Evolutionary conservation across 2,329 filamentous ascomycete species (phyloP).

Genomic region (Venturia aucupariae): DNA sequence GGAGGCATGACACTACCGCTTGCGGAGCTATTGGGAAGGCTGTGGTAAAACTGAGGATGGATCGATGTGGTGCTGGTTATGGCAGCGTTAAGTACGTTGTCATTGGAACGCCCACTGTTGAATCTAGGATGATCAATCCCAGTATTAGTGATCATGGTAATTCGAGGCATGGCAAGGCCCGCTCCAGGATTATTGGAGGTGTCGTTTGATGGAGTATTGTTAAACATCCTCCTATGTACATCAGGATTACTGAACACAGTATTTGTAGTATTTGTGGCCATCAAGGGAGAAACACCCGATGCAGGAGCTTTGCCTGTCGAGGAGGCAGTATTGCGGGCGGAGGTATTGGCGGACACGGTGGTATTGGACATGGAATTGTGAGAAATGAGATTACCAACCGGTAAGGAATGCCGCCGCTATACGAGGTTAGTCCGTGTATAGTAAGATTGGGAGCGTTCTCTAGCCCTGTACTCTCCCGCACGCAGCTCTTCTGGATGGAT

Average conservation of each 20-base stretch:
- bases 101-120: neutral
- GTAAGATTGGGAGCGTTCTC: neutral
- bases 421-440: neutral
- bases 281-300: neutral
- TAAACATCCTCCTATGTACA: neutral
- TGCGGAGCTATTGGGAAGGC: neutral
- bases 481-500: too few relatives aligned
- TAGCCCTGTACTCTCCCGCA: too few relatives aligned
- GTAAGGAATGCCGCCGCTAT: neutral
- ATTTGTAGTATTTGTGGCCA: neutral
- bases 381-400: neutral
- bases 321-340: neutral
- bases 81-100: neutral
- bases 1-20: neutral
- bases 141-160: too few relatives aligned
- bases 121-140: neutral
- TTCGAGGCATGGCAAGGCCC: too few relatives aligned
- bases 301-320: neutral
- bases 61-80: neutral
- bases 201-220: neutral
- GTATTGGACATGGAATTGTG: neutral
- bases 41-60: neutral
- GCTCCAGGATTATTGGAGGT: neutral
- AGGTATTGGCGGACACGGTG: neutral
- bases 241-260: neutral